phyloP scores from a whole-genome alignment of 495 filamentous ascomycete species.

The Echria macrotheca region DNA sequence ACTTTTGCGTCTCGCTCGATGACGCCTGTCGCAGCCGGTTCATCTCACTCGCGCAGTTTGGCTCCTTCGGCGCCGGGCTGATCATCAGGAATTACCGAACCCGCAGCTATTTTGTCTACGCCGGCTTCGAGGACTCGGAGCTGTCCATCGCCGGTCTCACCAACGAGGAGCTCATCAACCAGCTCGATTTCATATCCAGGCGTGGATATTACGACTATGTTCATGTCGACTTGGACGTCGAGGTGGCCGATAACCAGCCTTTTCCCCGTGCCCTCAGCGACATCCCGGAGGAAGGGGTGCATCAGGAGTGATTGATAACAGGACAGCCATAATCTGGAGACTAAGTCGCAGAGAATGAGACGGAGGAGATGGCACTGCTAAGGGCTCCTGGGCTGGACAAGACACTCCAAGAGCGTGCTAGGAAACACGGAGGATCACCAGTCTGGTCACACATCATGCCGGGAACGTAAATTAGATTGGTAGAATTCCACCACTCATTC shows the following conservation, averaged over 20 bases:
- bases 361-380: conserved; percentile 10
- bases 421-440: no score
- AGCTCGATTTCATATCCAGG: background rate
- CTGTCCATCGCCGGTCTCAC: background rate
- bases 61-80: no score
- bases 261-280: background rate
- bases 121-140: background rate
- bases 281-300: background rate
- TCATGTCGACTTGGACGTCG: background rate
- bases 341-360: conserved; percentile 1
- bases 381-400: background rate
- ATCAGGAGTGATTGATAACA: background rate
- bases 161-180: background rate
- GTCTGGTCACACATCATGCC: no score
- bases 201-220: background rate
- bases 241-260: background rate
- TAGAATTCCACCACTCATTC: no score
- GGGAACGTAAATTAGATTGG: no score
- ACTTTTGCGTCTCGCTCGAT: no score
- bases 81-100: background rate
- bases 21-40: no score
- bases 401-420: no score
- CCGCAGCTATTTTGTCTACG: background rate
- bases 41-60: no score
- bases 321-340: background rate